A percentile compares a stretch with the other conserved stretches of the same genome.
These are phyloP conservation scores for Inga laurina DNA, from an alignment of 306 rosid genomes.

Conservation along the genomic window DNA sequence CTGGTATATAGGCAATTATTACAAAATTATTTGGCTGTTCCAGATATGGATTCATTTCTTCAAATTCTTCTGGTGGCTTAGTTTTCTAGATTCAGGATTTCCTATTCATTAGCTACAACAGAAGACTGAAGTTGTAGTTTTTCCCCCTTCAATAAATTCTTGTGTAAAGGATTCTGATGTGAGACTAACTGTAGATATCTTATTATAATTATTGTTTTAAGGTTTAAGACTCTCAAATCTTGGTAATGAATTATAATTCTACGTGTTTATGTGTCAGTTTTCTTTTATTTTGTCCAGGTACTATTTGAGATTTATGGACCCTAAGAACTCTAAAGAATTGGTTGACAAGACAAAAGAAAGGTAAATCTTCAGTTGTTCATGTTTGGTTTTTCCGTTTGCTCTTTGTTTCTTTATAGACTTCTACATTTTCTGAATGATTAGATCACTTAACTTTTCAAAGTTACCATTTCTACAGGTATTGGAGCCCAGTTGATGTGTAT, in stretches of 20 bases:
- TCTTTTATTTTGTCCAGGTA: conserved; percentile 63
- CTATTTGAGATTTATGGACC: conserved; percentile 97
- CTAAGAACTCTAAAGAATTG: conserved; percentile 73
- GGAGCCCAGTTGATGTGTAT: conserved; percentile 97
- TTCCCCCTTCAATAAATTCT: background rate
- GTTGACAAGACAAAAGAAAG: conserved; percentile 77
- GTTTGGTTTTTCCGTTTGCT: conserved; percentile 22
- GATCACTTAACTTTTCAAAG: conserved; percentile 25
- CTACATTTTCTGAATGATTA: conserved; percentile 13
- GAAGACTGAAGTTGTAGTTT: background rate
- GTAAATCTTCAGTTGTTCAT: conserved; percentile 39
- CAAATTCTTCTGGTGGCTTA: conserved; percentile 13
- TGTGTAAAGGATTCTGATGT: conserved; percentile 1
- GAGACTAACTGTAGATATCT: background rate
- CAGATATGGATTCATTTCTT: conserved; percentile 9
- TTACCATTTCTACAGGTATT: conserved; percentile 62
- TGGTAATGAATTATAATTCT: conserved; percentile 1
- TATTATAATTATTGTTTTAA: background rate
- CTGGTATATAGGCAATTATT: background rate
- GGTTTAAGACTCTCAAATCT: background rate
- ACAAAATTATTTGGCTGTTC: background rate
- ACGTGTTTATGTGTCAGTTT: conserved; percentile 20
- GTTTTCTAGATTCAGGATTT: conserved; percentile 28
- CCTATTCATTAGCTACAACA: conserved; percentile 17
- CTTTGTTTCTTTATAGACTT: background rate